Evolutionary conservation across 2,329 filamentous ascomycete species (phyloP).

Genomic region (Aspergillus hiratsukae): DNA sequence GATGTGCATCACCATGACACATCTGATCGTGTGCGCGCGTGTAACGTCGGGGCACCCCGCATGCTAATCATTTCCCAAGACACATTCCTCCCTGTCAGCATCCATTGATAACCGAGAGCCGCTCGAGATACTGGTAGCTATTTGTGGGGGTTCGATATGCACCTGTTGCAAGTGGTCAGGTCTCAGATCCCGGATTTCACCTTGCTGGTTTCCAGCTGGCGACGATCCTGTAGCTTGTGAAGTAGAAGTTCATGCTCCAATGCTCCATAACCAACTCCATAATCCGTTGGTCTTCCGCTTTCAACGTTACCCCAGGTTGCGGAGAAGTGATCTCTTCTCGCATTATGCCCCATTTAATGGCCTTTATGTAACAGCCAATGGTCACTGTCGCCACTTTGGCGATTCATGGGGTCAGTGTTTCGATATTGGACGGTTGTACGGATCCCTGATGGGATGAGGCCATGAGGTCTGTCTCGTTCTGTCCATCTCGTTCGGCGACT

Average conservation of each 20-base stretch:
- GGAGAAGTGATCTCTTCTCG: background rate
- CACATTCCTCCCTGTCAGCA: background rate
- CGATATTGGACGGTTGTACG: background rate
- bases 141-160: background rate
- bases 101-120: background rate
- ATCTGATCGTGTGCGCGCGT: background rate
- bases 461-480: background rate
- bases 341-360: background rate
- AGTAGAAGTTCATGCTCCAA: background rate
- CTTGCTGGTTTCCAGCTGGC: background rate
- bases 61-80: background rate
- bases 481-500: background rate
- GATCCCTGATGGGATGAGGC: background rate
- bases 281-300: background rate
- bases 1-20: background rate
- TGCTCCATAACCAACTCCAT: background rate
- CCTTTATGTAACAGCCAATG: background rate
- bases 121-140: background rate
- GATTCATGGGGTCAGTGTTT: background rate
- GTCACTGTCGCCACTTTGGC: background rate
- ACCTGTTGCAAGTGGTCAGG: background rate
- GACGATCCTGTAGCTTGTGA: background rate
- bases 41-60: conserved; percentile 13
- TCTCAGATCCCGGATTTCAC: background rate
- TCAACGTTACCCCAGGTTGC: conserved; percentile 10